Conservation (phyloP, 2,329 filamentous ascomycete species). For the Lecanicillium sp. region DNA sequence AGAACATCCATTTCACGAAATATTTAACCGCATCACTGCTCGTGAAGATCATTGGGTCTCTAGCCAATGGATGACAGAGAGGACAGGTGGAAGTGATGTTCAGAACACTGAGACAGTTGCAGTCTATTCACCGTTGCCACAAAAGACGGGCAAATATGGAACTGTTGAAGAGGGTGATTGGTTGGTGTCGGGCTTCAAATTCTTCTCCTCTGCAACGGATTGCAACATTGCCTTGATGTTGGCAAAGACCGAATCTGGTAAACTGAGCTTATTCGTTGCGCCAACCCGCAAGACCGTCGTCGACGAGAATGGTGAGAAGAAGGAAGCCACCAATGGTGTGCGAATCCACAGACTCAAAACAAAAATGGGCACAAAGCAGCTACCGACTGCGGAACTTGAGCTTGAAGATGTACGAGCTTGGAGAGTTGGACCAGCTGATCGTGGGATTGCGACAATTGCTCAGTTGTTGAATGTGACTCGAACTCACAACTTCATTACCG, state of each 20-base stretch:
- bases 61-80: slow-evolving; percentile 8
- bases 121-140: background rate
- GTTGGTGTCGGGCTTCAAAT: slow-evolving; percentile 7
- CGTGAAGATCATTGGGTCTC: slow-evolving; percentile 2
- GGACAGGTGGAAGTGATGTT: slow-evolving; percentile 6
- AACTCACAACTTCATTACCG: slow-evolving; percentile 1
- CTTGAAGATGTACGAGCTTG: slow-evolving; percentile 2
- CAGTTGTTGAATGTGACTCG: slow-evolving; percentile 5
- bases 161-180: slow-evolving; percentile 5
- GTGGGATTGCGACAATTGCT: slow-evolving; percentile 4
- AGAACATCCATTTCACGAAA: slow-evolving; percentile 5
- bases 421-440: slow-evolving; percentile 3
- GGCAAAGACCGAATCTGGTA: slow-evolving; percentile 1
- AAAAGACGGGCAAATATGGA: background rate
- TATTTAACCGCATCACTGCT: background rate
- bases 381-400: slow-evolving; percentile 8
- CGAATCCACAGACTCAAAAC: slow-evolving; percentile 7
- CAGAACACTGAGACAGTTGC: slow-evolving; percentile 5
- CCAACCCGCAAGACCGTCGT: background rate
- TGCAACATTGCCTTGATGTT: slow-evolving; percentile 4
- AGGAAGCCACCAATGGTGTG: slow-evolving; percentile 2
- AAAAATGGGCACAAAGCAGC: slow-evolving; percentile 7
- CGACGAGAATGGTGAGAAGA: background rate
- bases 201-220: slow-evolving; percentile 7
- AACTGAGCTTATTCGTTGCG: slow-evolving; percentile 5